Evolutionary conservation across 768 basidiomycete genomes (phyloP).

Genomic region (Pleurotus tuoliensis): DNA sequence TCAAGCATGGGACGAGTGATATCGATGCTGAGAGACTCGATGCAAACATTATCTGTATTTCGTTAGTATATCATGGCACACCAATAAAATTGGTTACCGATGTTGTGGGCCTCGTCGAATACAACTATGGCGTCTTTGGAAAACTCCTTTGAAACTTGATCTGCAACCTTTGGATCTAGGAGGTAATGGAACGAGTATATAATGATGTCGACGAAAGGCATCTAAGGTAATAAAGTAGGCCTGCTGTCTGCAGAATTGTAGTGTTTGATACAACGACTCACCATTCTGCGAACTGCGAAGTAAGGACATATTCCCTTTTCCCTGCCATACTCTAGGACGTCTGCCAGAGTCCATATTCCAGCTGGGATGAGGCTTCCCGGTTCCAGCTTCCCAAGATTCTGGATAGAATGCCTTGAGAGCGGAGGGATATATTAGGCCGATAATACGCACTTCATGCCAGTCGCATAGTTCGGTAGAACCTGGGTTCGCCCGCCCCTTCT

Average conservation of each 20-base stretch:
- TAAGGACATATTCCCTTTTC: conserved; percentile 90
- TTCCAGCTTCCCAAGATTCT: conserved; percentile 84
- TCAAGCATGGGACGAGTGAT: conserved; percentile 97
- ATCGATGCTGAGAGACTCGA: conserved; percentile 97
- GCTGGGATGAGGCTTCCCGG: conserved; percentile 77
- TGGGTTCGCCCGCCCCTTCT: conserved; percentile 81
- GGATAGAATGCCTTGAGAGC: conserved; percentile 8
- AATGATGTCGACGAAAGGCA: conserved; percentile 93
- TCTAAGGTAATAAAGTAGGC: conserved; percentile 38
- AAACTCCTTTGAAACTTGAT: conserved; percentile 97
- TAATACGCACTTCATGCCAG: conserved; percentile 80
- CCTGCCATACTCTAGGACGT: conserved; percentile 84
- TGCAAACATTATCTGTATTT: conserved; percentile 90
- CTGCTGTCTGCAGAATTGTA: too few relatives aligned
- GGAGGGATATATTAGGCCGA: not conserved
- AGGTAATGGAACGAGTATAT: conserved; percentile 99
- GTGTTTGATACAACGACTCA: conserved; percentile 22
- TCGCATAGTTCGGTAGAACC: conserved; percentile 89
- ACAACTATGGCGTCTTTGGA: conserved; percentile 98
- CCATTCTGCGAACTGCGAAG: conserved; percentile 95
- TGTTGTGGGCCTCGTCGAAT: conserved; percentile 99
- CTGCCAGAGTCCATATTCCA: conserved; percentile 93
- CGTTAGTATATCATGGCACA: not conserved
- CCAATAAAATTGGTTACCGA: conserved; percentile 50
- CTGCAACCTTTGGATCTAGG: conserved; percentile 97